Base-by-base conservation (phyloP, 2,329 filamentous ascomycete species). In the Sarocladium brachiariae region DNA sequence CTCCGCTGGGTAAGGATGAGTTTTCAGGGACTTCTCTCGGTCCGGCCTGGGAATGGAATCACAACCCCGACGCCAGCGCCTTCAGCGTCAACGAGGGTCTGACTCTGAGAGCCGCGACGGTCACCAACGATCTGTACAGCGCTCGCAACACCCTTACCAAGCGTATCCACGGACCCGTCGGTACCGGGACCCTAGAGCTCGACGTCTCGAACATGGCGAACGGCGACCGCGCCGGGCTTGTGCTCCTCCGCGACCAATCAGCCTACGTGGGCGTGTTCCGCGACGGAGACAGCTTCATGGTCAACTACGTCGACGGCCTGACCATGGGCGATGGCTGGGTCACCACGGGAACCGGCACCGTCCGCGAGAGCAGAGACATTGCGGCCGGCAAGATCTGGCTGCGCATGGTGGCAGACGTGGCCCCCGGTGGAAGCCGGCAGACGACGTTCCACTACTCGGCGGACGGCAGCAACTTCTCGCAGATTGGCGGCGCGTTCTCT, bases 31-130 rank as follows among this genome's bases (percentile, higher is more conserved):
- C 63, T 0, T 53, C 60, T 1, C 62, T 81, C 1, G 60, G 67
- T 8, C 64, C 67, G 0, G 63, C 72, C 16, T 81, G 76, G 76
- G 77, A 81, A 58, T 82, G 77, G 76, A 82, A 81, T 58, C 78
- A 81, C 56, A 81, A 81, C 58, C 78, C 78, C 0, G 75, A 81
- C 53, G 69, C 63, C 13, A 63, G 58, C 3, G 73, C 70, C 23
- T 81, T 64, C 60, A 59, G 59, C 10, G 65, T 77, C 7, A 60
- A 67, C 23, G 16, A 41, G 2, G 53, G 48, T 11, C 57, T 81
- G 2, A 66, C 63, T 0, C 63, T 81, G 1, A 63, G 60, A 23
- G 73, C 77, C 1, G 74, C 71, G 2, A 75, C 71, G 0, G 67
- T 78, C 1, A 81, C 77, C 0, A 61, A 63, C 35, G 76, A 80